Base-by-base conservation (phyloP, 805 yeast genomes). In the Jamesozyma lodderae region DNA sequence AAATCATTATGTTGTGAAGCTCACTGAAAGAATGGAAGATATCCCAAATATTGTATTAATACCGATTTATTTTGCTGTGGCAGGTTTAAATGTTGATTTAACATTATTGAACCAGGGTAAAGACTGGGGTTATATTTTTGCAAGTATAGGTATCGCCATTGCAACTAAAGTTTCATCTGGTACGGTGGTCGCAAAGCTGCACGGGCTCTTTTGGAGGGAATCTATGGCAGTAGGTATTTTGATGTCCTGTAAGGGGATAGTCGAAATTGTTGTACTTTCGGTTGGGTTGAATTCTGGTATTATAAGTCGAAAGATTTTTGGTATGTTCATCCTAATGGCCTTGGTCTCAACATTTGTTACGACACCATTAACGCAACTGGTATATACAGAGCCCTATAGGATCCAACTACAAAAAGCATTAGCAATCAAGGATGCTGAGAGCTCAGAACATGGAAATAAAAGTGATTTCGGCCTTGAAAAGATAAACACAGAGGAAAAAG, bases 181-280 rank as follows among this genome's bases (percentile, higher is more conserved):
- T 3, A 60, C 74, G 23, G 43, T 77, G 10, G 79, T 81, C 27
- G 79, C 88, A 2, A 76, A 69, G 46, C 41, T 74, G 29, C 70
- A 70, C 55, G 83, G 81, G 1, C 60, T 82, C 35, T 67, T 68
- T 35, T 78, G 83, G 81, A 71, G 88, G 55, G 92, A 83, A 55
- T 73, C 86, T 2, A 55, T 77, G 25, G 68, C 88, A 2, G 90
- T 81, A 27, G 94, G 94, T 37, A 72, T 81, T 18, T 66, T 83
- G 48, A 83, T 83, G 92, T 81, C 90, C 6, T 83, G 94, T 68
- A 83, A 83, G 59, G 94, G 94, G 59, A 81, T 82, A 45, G 92
- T 82, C 18, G 94, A 82, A 59, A 79, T 82, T 55, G 88, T 82
- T 30, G 92, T 82, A 16, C 65, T 82, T 46, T 77, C 74, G 30